phyloP scores from a whole-genome alignment of 2,329 filamentous ascomycete genomes.

The Sporothrix euskadiensis region DNA sequence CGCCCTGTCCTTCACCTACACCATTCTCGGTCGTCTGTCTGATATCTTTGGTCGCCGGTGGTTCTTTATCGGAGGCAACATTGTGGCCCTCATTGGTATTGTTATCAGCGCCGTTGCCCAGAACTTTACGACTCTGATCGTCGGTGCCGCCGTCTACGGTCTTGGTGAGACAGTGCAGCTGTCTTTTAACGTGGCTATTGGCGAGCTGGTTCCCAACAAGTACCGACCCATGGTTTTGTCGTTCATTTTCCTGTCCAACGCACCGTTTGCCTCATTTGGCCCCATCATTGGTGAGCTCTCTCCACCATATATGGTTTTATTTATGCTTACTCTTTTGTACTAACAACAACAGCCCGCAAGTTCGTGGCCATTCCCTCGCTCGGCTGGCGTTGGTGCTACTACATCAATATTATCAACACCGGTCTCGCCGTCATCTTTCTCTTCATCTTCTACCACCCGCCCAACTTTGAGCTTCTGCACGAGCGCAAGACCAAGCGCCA shows the following conservation, averaged over 20 bases:
- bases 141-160: conserved; percentile 42
- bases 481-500: conserved; percentile 42
- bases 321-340: background rate
- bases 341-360: conserved; percentile 27
- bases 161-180: conserved; percentile 44
- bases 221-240: conserved; percentile 42
- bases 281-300: conserved; percentile 39
- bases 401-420: conserved; percentile 44
- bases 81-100: conserved; percentile 42
- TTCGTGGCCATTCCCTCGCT: conserved; percentile 41
- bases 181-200: conserved; percentile 43
- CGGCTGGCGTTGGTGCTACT: conserved; percentile 46
- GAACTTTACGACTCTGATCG: conserved; percentile 41
- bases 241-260: conserved; percentile 41
- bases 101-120: conserved; percentile 42
- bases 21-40: conserved; percentile 42
- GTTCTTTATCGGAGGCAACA: conserved; percentile 45
- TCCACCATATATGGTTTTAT: background rate
- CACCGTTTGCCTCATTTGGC: conserved; percentile 36
- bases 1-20: conserved; percentile 42
- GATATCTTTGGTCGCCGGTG: conserved; percentile 45
- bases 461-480: conserved; percentile 44
- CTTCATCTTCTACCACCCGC: conserved; percentile 47
- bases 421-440: conserved; percentile 40
- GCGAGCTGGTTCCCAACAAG: conserved; percentile 48